Conservation (phyloP, 1,139 yeast species). For the Nakaseomyces delphensis region DNA sequence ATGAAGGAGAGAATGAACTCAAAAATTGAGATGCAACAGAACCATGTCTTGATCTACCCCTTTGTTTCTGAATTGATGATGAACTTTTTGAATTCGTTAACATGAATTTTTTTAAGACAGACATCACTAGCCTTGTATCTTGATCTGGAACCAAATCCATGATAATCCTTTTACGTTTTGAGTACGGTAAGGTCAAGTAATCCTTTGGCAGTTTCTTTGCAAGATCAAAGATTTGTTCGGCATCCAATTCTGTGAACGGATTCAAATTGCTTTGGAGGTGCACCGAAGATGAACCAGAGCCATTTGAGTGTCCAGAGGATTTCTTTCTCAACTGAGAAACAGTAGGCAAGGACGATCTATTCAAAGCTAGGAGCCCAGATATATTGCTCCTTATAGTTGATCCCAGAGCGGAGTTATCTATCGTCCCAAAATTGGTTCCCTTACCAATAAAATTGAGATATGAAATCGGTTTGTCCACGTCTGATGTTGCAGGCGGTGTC, state of each 20-base stretch:
- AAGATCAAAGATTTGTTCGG: conserved; percentile 22
- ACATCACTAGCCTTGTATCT: conserved; percentile 35
- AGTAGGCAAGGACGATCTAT: conserved; percentile 7
- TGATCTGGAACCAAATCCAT: conserved; percentile 48
- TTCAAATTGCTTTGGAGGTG: conserved; percentile 13
- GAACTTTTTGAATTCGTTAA: conserved; percentile 23
- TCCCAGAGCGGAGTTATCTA: conserved; percentile 6
- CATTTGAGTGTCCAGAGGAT: conserved; percentile 14
- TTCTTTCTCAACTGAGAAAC: conserved; percentile 9
- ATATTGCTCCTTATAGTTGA: background rate
- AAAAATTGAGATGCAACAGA: conserved; percentile 37
- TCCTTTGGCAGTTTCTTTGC: conserved; percentile 45
- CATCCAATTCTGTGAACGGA: conserved; percentile 14
- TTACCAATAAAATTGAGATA: conserved; percentile 7
- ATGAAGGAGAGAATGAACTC: conserved; percentile 33
- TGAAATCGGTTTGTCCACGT: conserved; percentile 14
- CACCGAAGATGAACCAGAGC: conserved; percentile 18
- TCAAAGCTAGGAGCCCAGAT: conserved; percentile 4
- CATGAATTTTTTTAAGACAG: conserved; percentile 28
- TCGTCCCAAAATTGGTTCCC: conserved; percentile 7
- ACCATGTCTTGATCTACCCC: conserved; percentile 24
- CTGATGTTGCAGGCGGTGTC: conserved; percentile 16
- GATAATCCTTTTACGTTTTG: conserved; percentile 54
- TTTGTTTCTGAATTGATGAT: conserved; percentile 14
- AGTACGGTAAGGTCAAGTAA: conserved; percentile 57